Base-by-base conservation (phyloP, 2,329 filamentous ascomycete species). In the Volutella citrinella region DNA sequence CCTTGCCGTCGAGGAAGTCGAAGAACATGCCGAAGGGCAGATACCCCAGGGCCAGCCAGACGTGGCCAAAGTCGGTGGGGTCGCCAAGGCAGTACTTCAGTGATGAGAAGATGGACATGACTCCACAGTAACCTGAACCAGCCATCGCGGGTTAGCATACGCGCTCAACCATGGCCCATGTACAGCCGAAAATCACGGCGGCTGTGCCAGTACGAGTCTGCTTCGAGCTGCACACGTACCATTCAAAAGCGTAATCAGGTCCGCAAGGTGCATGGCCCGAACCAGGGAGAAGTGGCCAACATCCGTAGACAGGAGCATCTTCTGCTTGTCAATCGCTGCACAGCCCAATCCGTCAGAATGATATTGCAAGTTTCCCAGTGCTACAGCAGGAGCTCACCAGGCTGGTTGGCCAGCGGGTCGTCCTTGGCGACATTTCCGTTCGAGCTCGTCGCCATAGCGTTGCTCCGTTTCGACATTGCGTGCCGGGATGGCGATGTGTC, bases 1-100 rank as follows among this genome's bases (percentile, higher is more conserved):
- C 90, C 60, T 90, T 93, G 57, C 93, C 93, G 63, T 98, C 93
- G 75, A 97, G 88, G 59, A 95, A 94, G 64, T 98, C 93, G 63
- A 97, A 97, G 70, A 97, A 96, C 10, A 97, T 72, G 6, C 89
- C 90, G 40, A 96, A 87, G 1, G 91, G 91, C 64, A 97, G 85
- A 63, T 96, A 87, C 5, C 71, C 78, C 30, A 98, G 78, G 3
- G 93, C 90, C 20, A 82, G 68, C 77, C 87, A 97, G 34, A 96
- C 69, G 51, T 88, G 84, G 32, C 70, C 70, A 50, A 79, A 70
- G 34, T 84, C 69, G 39, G 72, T 59, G 8, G 84, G 74, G 46
- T 84, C 78, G 43, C 82, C 82, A 43, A 95, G 76, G 63, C 86
- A 93, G 74, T 97, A 97, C 49, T 89, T 87, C 68, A 98, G 78